phyloP scores from a whole-genome alignment of 192 early-diverging fungal species.

The Allomyces macrogynus region DNA sequence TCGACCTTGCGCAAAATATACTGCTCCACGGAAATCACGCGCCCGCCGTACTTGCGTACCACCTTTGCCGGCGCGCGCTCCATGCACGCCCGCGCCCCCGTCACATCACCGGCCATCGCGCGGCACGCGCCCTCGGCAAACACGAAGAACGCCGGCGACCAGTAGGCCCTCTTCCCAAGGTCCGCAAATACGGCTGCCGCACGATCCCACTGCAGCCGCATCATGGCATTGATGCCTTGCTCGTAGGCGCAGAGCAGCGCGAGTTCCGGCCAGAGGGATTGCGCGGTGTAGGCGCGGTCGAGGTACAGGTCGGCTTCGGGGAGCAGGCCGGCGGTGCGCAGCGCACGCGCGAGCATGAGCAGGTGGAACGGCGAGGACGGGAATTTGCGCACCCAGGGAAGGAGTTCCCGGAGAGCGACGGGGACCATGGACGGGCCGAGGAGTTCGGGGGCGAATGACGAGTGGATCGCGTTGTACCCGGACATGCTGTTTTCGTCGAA shows the following conservation, averaged over 20 bases:
- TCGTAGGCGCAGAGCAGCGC: background rate
- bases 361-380: background rate
- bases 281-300: background rate
- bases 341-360: background rate
- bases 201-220: background rate
- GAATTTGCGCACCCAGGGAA: background rate
- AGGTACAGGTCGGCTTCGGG: background rate
- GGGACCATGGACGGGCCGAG: background rate
- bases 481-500: too few relatives aligned
- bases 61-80: background rate
- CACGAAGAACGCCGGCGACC: background rate
- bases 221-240: background rate
- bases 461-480: background rate
- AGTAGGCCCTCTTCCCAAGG: background rate
- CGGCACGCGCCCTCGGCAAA: background rate
- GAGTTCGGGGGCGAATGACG: background rate
- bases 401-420: background rate
- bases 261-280: background rate
- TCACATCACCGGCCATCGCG: background rate
- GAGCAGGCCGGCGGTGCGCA: background rate
- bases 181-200: background rate
- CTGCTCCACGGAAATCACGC: background rate
- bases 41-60: background rate
- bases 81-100: too few relatives aligned
- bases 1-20: background rate